A percentile compares a stretch with the other conserved stretches of the same genome.
Evolutionary conservation across 2,329 filamentous ascomycete species (phyloP).

Genomic region (Alternaria tenuissima): DNA sequence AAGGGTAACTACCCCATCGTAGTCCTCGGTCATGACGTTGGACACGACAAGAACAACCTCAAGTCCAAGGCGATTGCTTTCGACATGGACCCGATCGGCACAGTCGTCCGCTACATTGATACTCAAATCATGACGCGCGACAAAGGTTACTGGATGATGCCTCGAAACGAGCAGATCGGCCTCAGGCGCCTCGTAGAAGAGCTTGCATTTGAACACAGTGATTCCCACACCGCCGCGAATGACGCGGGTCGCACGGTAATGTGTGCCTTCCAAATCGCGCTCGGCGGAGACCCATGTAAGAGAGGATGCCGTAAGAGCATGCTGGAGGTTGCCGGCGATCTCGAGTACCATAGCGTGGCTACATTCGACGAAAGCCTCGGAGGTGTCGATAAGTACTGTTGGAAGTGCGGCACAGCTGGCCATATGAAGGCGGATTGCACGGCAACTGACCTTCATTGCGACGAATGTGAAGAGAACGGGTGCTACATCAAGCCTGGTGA

Average conservation of each 20-base stretch:
- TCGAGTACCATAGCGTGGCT: slow-evolving; percentile 16
- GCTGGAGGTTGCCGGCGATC: slow-evolving; percentile 9
- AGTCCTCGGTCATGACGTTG: slow-evolving; percentile 33
- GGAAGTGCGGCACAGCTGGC: slow-evolving; percentile 10
- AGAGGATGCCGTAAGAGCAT: not conserved
- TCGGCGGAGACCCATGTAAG: slow-evolving; percentile 6
- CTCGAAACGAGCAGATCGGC: slow-evolving; percentile 18
- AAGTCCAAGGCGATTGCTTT: slow-evolving; percentile 25
- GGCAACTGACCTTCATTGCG: slow-evolving; percentile 10
- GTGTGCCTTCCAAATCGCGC: slow-evolving; percentile 27
- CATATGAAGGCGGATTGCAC: slow-evolving; percentile 17
- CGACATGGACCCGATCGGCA: slow-evolving; percentile 14
- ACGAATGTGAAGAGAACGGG: slow-evolving; percentile 8
- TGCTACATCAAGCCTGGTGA: not conserved
- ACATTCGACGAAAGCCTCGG: slow-evolving; percentile 14
- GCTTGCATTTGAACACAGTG: slow-evolving; percentile 23
- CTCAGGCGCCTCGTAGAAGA: slow-evolving; percentile 14
- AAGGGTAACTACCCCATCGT: slow-evolving; percentile 29
- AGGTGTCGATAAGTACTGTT: slow-evolving; percentile 19
- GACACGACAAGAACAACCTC: slow-evolving; percentile 30
- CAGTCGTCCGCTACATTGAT: slow-evolving; percentile 31
- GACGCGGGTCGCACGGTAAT: slow-evolving; percentile 36
- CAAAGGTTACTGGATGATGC: not conserved
- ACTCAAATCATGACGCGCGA: slow-evolving; percentile 33
- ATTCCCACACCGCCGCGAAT: slow-evolving; percentile 35